A percentile compares a stretch with the other conserved stretches of the same genome.
Conservation (phyloP, 2,329 filamentous ascomycete species). For the Colletotrichum sidae region DNA sequence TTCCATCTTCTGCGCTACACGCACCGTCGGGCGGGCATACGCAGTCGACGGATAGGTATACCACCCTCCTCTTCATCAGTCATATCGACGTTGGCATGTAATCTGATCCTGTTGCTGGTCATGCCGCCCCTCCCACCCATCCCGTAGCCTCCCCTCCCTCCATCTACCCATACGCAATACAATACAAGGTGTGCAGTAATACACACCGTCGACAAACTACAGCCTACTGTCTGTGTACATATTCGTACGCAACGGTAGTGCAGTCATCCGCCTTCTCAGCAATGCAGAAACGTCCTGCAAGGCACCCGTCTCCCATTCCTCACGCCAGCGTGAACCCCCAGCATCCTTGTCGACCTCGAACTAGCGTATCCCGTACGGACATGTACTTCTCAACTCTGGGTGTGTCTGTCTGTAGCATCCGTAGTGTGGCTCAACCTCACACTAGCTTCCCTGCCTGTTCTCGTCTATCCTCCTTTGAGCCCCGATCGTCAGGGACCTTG, state of each 20-base stretch:
- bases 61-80: constrained; percentile 24
- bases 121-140: not conserved
- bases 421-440: constrained; percentile 16
- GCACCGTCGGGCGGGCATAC: constrained; percentile 1
- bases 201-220: not conserved
- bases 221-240: not conserved
- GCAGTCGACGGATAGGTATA: constrained; percentile 25
- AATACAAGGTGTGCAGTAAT: not conserved
- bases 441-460: constrained; percentile 16
- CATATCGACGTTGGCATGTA: constrained; percentile 20
- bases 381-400: not conserved
- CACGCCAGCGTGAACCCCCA: constrained; percentile 5
- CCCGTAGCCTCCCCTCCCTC: not conserved
- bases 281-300: constrained; percentile 12
- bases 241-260: not conserved
- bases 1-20: not conserved
- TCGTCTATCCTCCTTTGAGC: constrained; percentile 31
- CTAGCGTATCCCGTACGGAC: not conserved
- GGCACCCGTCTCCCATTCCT: not conserved
- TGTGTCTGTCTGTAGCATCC: not conserved
- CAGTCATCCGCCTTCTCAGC: not conserved
- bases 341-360: constrained; percentile 9
- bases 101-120: constrained; percentile 22
- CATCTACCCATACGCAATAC: not conserved
- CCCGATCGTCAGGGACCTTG: constrained; percentile 37